Evolutionary conservation across 2,329 filamentous ascomycete species (phyloP), one percentile per base, ranked within the genome.

Genomic region (Chaetomiaceae sp.): DNA sequence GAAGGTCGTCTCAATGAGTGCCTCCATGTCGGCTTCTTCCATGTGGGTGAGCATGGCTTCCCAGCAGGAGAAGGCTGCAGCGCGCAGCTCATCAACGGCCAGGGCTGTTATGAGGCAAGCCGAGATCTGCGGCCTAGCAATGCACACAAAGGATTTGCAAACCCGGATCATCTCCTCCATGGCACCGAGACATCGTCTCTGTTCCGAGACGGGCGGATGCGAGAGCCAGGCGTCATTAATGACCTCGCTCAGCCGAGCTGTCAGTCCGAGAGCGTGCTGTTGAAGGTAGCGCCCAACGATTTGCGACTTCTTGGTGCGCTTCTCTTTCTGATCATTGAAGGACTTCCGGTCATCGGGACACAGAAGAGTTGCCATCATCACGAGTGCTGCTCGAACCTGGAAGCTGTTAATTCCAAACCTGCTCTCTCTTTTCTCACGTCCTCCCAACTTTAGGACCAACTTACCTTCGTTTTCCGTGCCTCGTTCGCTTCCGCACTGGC

Each of bases 61-160:
- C 93, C 93, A 99, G 43, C 90, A 89, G 4, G 79, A 81, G 61
- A 97, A 91, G 2, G 90, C 88, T 25, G 82, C 75, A 54, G 89
- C 78, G 55, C 89, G 83, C n/a, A 99, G 75, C 41, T 85, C 79
- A 39, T 83, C 76, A 44, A 87, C 81, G 14, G 86, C 78, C 53
- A 97, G 78, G 0, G 90, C 90, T 19, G 89, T 90, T 55, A 95
- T 83, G 12, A 99, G 74, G 64, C 89, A 96, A n/a, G 92, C 90
- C 58, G 89, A 89, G 50, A 97, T 92, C 83, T 96, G 92, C 19
- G 93, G 92, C 35, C 96, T 75, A 44, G 89, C 93, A 60, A 86
- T 83, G 54, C 83, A 85, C 27, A 91, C 82, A 62, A 87, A 83
- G 2, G 76, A 76, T 60, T 83, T 85, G 39, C 88, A 87, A 43